Evolutionary conservation across 2,329 filamentous ascomycete species (phyloP), one percentile per base, ranked within the genome.

Genomic region (Epichloe festucae): DNA sequence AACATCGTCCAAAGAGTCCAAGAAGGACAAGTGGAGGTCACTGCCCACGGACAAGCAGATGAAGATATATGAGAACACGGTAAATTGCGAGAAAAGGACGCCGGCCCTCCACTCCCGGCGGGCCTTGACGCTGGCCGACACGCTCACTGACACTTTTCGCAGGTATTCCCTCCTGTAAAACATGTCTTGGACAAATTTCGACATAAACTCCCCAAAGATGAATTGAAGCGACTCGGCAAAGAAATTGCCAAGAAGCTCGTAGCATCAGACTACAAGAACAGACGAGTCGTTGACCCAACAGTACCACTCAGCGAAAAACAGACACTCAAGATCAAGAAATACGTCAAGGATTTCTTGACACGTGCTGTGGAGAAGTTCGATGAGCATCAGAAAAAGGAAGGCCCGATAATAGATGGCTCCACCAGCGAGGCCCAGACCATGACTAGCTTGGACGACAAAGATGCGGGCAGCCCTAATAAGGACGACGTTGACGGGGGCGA

Each of bases 21-120:
- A 79, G 59, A 75, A 76, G 59, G 84, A 88, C 46, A 87, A 84
- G 63, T 89, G 86, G 86, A 77, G 80, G 51, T 77, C 75, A 53
- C 65, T 84, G 35, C 74, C 84, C 1, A 65, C 82, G 58, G 90
- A 96, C 57, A 96, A 96, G 69, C 88, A 93, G 68, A 94, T 89
- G 79, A 95, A 89, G 71, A 76, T 95, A 2, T 97, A 96, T 61
- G 90, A 96, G 67, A 90, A 90, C 63, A 95, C 89, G 49, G 89
- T 94, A 75, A 66, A 87, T 39, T 27, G n/a, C 17, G 42, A 6
- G 31, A 11, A 17, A 7, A 47, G 19, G 2, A 4, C 8, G 8
- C 27, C 27, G 27, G 27, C 27, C 8, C 8, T 3, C 27, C 27
- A 31, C 8, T 10, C 27, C 27, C 27, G 8, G 27, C 27, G 27